phyloP scores from a whole-genome alignment of 148 eudicot genomes.

The Oxyria digyna region DNA sequence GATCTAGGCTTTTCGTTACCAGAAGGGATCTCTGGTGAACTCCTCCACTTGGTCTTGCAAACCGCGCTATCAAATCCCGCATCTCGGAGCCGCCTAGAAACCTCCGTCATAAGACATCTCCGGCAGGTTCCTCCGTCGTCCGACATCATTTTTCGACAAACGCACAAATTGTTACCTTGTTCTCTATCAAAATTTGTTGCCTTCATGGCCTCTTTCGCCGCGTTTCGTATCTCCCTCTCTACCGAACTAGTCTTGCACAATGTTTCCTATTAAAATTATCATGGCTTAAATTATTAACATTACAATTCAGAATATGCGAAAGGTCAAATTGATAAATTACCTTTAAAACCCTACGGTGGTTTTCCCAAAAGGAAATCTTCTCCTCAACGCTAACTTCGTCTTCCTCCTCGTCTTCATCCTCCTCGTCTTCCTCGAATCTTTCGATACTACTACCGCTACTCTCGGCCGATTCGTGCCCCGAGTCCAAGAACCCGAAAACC shows the following conservation, averaged over 20 bases:
- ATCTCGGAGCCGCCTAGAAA: slow-evolving; percentile 36
- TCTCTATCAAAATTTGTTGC: slow-evolving; percentile 17
- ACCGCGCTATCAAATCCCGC: slow-evolving; percentile 55
- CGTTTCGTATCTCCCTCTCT: slow-evolving; percentile 42
- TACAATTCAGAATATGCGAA: too few relatives aligned
- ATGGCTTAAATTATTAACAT: too few relatives aligned
- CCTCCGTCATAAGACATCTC: slow-evolving; percentile 45
- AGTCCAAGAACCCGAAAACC: slow-evolving; percentile 39
- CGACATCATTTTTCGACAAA: slow-evolving; percentile 22
- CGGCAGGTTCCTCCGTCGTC: slow-evolving; percentile 35
- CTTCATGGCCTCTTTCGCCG: slow-evolving; percentile 47
- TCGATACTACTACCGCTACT: slow-evolving; percentile 17
- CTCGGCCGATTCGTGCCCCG: slow-evolving; percentile 19
- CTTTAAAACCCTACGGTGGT: slow-evolving; percentile 26
- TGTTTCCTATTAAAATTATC: too few relatives aligned
- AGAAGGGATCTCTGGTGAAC: slow-evolving; percentile 69
- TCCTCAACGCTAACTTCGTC: slow-evolving; percentile 22
- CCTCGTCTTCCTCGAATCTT: slow-evolving; percentile 8
- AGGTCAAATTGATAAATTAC: slow-evolving; percentile 11
- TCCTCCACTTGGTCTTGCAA: slow-evolving; percentile 86
- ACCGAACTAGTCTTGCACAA: slow-evolving; percentile 45
- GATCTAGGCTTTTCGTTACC: slow-evolving; percentile 33
- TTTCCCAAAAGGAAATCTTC: slow-evolving; percentile 43
- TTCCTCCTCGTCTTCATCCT: slow-evolving; percentile 14
- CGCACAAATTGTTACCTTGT: slow-evolving; percentile 25